Base-by-base conservation (phyloP, 768 basidiomycete species). In the Naganishia friedmannii region DNA sequence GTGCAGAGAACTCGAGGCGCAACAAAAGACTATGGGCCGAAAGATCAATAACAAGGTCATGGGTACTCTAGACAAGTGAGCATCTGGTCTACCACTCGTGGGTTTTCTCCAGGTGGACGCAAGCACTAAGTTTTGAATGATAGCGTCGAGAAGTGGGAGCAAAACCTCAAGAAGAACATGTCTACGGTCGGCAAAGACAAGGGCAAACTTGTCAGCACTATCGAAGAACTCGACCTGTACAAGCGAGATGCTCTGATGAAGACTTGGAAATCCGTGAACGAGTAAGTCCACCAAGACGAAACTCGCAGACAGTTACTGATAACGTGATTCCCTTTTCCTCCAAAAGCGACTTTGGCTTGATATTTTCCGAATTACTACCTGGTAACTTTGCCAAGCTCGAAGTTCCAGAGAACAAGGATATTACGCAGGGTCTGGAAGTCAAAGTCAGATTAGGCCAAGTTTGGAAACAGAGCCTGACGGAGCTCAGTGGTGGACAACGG, bases 391-490 rank as follows among this genome's bases (percentile, higher is more conserved):
- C 93, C 12, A 98, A 93, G 79, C 83, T 99, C 32, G 90, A 92
- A 76, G 91, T 94, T 23, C 92, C 93, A 3, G 95, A 98, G 45
- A 90, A 90, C 0, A 88, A 92, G 80, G 93, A 97, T 78, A 84
- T 99, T 71, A 95, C 92, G 82, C 87, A 93, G 68, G 96, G 96
- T 42, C 86, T 99, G 8, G 96, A 99, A 79, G 94, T 99, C 82
- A 99, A 98, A 79, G 96, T 99, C 13, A 88, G 86, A 74, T 87
- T 99, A 1, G 96, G 96, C 12, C 88, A 85, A 32, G 93, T 99
- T 0, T 99, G 96, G 96, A 99, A 99, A 80, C 91, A 93, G 75
- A 93, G 91, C 78, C 84, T 99, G 79, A 99, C 95, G 0, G 96
- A 99, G 78, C 84, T 99, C 66, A 95, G 92, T 75, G 96, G 96